Percentiles rank a stretch among this genome's conserved stretches.
phyloP scores from a whole-genome alignment of 1,139 yeast species.

The Pichia sp. region DNA sequence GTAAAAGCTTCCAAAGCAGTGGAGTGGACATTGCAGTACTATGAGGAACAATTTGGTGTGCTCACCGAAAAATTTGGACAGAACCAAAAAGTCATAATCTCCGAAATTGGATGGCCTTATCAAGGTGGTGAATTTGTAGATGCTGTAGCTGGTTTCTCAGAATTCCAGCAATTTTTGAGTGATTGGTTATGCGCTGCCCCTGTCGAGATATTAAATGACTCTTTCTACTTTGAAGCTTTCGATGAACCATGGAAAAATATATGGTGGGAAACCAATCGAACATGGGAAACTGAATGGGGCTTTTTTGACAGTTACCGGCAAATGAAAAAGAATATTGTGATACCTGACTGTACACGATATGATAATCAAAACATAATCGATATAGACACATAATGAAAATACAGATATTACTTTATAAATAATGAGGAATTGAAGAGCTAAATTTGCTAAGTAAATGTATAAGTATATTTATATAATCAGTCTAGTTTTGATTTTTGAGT shows the following conservation, averaged over 20 bases:
- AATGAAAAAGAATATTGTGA: constrained; percentile 31
- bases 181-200: constrained; percentile 46
- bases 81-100: constrained; percentile 34
- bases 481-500: constrained; percentile 5
- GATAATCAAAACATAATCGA: constrained; percentile 3
- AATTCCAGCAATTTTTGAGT: constrained; percentile 42
- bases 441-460: background rate
- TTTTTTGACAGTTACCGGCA: constrained; percentile 44
- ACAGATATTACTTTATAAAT: too few relatives aligned
- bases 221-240: constrained; percentile 55
- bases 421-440: background rate
- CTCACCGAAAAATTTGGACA: too few relatives aligned
- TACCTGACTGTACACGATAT: constrained; percentile 29
- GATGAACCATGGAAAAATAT: constrained; percentile 65
- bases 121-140: constrained; percentile 44
- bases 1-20: too few relatives aligned
- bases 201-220: constrained; percentile 4
- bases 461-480: background rate
- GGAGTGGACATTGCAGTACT: too few relatives aligned
- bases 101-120: constrained; percentile 72
- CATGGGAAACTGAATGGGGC: constrained; percentile 74
- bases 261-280: constrained; percentile 39
- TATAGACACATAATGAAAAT: too few relatives aligned
- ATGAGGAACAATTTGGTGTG: constrained; percentile 18
- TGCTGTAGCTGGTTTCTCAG: constrained; percentile 40